Percentiles rank a stretch among this genome's conserved stretches.
phyloP scores from a whole-genome alignment of 2,329 filamentous ascomycete genomes.

The Penicillium decumbens region DNA sequence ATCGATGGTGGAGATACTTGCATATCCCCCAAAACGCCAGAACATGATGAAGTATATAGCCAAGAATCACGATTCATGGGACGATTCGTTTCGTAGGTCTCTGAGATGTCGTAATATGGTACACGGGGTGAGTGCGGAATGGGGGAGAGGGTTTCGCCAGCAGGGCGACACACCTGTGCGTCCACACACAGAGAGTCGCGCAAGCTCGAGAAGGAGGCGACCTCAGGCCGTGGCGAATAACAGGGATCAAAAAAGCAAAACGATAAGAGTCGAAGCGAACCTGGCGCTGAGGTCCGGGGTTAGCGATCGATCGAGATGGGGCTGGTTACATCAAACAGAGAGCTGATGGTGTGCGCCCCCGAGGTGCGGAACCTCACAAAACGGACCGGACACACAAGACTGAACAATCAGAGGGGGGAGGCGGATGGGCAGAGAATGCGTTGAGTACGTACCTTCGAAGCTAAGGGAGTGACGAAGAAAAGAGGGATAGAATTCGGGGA shows the following conservation, averaged over 20 bases:
- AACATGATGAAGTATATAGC: slow-evolving; percentile 71
- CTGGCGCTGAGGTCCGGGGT: slow-evolving; percentile 18
- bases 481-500: slow-evolving; percentile 16
- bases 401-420: background rate
- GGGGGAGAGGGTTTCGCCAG: slow-evolving; percentile 16
- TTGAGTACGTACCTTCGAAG: slow-evolving; percentile 29
- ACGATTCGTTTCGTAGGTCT: slow-evolving; percentile 25
- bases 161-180: slow-evolving; percentile 18
- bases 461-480: slow-evolving; percentile 32
- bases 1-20: slow-evolving; percentile 94
- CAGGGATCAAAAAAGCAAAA: background rate
- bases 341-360: slow-evolving; percentile 19
- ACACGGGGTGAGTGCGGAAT: slow-evolving; percentile 17
- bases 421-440: background rate
- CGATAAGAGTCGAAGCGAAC: slow-evolving; percentile 14
- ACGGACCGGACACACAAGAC: background rate
- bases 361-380: slow-evolving; percentile 11
- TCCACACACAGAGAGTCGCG: slow-evolving; percentile 20
- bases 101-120: slow-evolving; percentile 28
- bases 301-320: slow-evolving; percentile 12
- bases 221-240: slow-evolving; percentile 3
- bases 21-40: slow-evolving; percentile 98
- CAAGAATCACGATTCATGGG: slow-evolving; percentile 36
- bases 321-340: slow-evolving; percentile 19
- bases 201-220: slow-evolving; percentile 8